These are phyloP conservation scores for Phellopilus nigrolimitatus DNA, from an alignment of 1,284 basidiomycete genomes.

Conservation along the genomic window DNA sequence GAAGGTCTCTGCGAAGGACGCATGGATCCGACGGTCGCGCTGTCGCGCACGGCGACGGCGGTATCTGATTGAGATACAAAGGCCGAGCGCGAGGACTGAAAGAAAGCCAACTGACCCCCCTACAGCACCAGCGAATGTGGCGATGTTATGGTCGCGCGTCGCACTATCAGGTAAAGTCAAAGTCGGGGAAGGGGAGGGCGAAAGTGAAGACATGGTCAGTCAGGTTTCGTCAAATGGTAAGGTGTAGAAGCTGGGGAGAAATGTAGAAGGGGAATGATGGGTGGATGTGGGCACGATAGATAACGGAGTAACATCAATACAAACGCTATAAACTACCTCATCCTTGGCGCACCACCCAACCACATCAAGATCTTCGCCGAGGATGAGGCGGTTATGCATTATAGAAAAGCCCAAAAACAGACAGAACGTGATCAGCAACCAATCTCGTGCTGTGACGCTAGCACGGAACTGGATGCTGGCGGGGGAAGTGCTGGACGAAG, in stretches of 20 bases:
- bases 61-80: conserved; percentile 46
- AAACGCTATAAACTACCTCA: not conserved
- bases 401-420: conserved; percentile 1
- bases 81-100: conserved; percentile 38
- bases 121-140: conserved; percentile 49
- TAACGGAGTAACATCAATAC: conserved; percentile 14
- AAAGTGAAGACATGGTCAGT: conserved; percentile 15
- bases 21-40: conserved; percentile 37
- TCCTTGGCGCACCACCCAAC: not conserved
- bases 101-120: conserved; percentile 49
- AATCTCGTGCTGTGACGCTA: not conserved
- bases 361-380: conserved; percentile 11
- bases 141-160: conserved; percentile 34
- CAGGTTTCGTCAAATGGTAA: not conserved
- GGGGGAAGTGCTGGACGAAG: conserved; percentile 12
- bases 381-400: conserved; percentile 11
- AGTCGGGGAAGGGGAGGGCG: conserved; percentile 9
- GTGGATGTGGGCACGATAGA: conserved; percentile 9
- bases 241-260: conserved; percentile 19
- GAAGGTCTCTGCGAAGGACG: conserved; percentile 30
- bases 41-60: conserved; percentile 39
- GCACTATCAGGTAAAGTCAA: not conserved
- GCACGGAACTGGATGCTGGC: conserved; percentile 2
- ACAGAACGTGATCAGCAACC: conserved; percentile 2
- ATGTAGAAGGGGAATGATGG: conserved; percentile 8